Evolutionary conservation across 139 green algal genomes (phyloP).

Genomic region (Haematococcus lacustris): DNA sequence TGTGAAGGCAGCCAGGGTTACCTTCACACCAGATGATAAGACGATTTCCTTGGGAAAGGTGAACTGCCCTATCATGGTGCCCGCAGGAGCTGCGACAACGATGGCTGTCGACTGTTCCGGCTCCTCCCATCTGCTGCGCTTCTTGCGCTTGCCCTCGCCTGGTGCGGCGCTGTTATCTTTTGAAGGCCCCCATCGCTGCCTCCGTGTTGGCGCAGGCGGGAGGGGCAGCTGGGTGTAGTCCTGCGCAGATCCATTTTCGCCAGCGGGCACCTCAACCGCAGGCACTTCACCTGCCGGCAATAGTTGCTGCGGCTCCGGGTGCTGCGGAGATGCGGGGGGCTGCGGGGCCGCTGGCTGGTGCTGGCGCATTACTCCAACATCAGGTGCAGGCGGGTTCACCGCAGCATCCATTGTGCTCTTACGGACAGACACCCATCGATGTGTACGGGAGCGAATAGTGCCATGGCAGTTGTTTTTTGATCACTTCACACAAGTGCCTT

Average conservation of each 20-base stretch:
- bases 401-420: too few relatives aligned
- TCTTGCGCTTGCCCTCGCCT: conserved; percentile 30
- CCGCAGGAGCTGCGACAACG: conserved; percentile 3
- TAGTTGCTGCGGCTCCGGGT: conserved; percentile 9
- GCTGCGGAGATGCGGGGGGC: conserved; percentile 12
- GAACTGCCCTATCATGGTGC: conserved; percentile 20
- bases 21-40: too few relatives aligned
- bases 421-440: too few relatives aligned
- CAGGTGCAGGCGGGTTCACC: neutral
- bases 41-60: conserved; percentile 41
- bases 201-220: conserved; percentile 1
- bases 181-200: conserved; percentile 27
- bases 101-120: conserved; percentile 14
- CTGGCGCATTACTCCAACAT: neutral
- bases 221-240: conserved; percentile 7
- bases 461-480: too few relatives aligned
- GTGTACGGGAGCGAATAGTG: too few relatives aligned
- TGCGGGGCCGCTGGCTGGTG: neutral
- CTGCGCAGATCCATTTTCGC: neutral
- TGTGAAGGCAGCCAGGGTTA: too few relatives aligned
- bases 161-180: conserved; percentile 3
- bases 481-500: too few relatives aligned
- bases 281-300: neutral
- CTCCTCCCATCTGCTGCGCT: conserved; percentile 39
- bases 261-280: neutral